Percentiles rank a stretch among this genome's conserved stretches.
Conservation (phyloP, 1,139 yeast genomes). For the Pichia terricola region DNA sequence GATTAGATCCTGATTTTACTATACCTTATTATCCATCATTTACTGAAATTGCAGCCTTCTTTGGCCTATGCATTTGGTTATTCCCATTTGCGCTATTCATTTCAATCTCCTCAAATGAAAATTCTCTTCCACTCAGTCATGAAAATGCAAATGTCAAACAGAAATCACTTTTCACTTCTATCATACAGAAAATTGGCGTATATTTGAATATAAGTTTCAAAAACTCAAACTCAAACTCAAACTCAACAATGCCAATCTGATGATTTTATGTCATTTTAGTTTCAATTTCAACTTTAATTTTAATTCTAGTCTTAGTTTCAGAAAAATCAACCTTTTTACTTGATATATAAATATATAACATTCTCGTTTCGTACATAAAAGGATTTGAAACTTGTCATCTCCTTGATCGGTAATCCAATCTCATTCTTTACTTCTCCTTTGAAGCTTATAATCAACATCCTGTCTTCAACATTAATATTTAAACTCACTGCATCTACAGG, state of each 20-base stretch:
- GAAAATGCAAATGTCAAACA: too few relatives aligned
- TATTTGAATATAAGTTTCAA: background rate
- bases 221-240: background rate
- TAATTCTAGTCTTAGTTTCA: too few relatives aligned
- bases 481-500: too few relatives aligned
- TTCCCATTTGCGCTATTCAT: conserved; percentile 90
- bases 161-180: too few relatives aligned
- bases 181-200: too few relatives aligned
- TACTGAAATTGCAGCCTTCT: conserved; percentile 84
- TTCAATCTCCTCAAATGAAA: conserved; percentile 86
- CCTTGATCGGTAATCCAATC: background rate
- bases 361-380: too few relatives aligned
- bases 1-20: conserved; percentile 46
- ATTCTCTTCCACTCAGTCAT: conserved; percentile 49
- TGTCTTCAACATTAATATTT: too few relatives aligned
- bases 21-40: conserved; percentile 74
- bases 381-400: background rate
- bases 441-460: too few relatives aligned
- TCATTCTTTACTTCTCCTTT: background rate
- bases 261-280: too few relatives aligned
- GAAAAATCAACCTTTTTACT: too few relatives aligned
- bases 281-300: too few relatives aligned
- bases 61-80: conserved; percentile 90
- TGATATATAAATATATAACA: too few relatives aligned
- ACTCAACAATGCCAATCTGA: background rate